Evolutionary conservation across 2,329 filamentous ascomycete genomes (phyloP).

Genomic region (Microdochium bolleyi): DNA sequence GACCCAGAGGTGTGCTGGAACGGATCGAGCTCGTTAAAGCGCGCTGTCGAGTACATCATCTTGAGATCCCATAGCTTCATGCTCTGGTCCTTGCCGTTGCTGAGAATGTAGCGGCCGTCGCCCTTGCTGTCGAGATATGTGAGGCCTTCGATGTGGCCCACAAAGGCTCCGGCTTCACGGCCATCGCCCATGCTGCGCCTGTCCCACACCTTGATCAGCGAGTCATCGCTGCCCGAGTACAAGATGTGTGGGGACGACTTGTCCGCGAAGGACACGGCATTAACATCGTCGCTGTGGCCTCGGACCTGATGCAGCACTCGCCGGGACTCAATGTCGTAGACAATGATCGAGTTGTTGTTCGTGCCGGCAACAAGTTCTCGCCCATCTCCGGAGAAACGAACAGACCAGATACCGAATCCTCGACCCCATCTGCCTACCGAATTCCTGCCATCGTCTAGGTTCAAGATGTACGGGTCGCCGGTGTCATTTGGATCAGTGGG

Average conservation of each 20-base stretch:
- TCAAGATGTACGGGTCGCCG: conserved; percentile 72
- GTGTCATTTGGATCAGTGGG: conserved; percentile 77
- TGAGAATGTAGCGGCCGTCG: conserved; percentile 75
- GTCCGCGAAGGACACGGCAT: conserved; percentile 94
- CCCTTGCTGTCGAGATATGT: conserved; percentile 65
- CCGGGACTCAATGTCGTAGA: conserved; percentile 85
- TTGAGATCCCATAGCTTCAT: conserved; percentile 97
- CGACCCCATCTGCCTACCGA: conserved; percentile 17
- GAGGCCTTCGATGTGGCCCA: conserved; percentile 58
- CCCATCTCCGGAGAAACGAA: conserved; percentile 88
- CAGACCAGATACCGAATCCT: conserved; percentile 70
- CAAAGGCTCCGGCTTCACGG: conserved; percentile 58
- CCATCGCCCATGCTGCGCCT: conserved; percentile 83
- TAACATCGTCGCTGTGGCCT: conserved; percentile 84
- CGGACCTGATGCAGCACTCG: conserved; percentile 64
- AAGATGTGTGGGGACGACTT: conserved; percentile 83
- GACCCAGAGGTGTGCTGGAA: conserved; percentile 37
- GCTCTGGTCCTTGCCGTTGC: conserved; percentile 91
- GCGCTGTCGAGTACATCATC: conserved; percentile 72
- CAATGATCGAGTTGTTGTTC: conserved; percentile 68
- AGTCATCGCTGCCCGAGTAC: conserved; percentile 93
- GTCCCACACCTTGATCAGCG: conserved; percentile 94
- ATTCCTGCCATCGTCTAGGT: conserved; percentile 50
- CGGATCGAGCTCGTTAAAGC: conserved; percentile 49
- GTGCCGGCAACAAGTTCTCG: conserved; percentile 87